Evolutionary conservation across 2,329 filamentous ascomycete species (phyloP).

Genomic region (Cladosporium sp.): DNA sequence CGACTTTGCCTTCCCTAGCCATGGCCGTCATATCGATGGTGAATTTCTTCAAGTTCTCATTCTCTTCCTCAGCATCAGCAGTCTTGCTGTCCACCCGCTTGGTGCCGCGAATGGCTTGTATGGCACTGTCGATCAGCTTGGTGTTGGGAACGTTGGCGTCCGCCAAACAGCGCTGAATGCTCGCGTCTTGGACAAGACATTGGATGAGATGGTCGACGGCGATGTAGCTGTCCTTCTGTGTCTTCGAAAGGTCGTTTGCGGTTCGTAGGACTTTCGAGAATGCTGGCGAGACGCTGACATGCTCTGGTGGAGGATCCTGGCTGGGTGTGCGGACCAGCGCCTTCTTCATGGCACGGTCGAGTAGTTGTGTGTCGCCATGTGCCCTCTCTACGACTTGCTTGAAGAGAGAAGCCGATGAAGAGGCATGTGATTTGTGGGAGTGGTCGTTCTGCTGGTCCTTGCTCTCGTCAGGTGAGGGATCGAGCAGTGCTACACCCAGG

Average conservation of each 20-base stretch:
- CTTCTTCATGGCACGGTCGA: conserved; percentile 91
- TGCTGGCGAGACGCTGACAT: conserved; percentile 76
- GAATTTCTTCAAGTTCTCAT: conserved; percentile 96
- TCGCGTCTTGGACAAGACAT: conserved; percentile 75
- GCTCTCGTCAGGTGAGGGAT: conserved; percentile 70
- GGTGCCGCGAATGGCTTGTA: conserved; percentile 88
- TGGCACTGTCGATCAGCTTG: conserved; percentile 87
- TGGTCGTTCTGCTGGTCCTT: conserved; percentile 73
- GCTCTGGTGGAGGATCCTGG: conserved; percentile 92
- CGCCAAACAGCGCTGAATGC: conserved; percentile 72
- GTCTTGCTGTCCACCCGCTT: conserved; percentile 94
- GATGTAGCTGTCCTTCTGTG: conserved; percentile 95
- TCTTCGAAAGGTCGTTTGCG: conserved; percentile 87
- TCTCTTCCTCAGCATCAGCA: conserved; percentile 87
- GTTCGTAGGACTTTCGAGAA: conserved; percentile 82
- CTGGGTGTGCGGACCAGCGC: conserved; percentile 84
- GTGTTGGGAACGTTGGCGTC: conserved; percentile 90
- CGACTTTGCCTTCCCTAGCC: conserved; percentile 95
- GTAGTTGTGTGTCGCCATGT: conserved; percentile 85
- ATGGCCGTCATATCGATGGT: conserved; percentile 98
- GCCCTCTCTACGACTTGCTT: conserved; percentile 92
- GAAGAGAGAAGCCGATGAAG: conserved; percentile 73
- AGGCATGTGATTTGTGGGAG: conserved; percentile 65
- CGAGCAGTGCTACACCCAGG: conserved; percentile 79
- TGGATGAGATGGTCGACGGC: conserved; percentile 89